These are phyloP conservation scores for Eucalyptus shirleyi DNA, from an alignment of 345 rosid species.

Conservation along the genomic window DNA sequence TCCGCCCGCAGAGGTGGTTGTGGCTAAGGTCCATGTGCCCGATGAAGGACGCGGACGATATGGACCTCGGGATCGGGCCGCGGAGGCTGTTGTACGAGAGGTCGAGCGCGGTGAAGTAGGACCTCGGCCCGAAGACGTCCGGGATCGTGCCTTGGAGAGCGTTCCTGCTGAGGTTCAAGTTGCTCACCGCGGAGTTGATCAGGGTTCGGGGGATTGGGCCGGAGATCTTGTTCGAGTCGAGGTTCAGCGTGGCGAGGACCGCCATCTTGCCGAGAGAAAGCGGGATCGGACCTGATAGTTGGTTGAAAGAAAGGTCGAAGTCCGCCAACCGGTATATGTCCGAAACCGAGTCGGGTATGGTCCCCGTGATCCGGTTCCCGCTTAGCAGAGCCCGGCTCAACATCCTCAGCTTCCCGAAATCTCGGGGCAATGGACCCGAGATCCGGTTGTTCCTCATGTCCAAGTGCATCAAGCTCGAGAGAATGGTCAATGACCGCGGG, in stretches of 20 bases:
- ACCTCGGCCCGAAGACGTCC: constrained; percentile 60
- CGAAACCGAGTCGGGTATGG: constrained; percentile 48
- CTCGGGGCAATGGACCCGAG: constrained; percentile 41
- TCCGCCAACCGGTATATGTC: constrained; percentile 74
- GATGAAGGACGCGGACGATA: constrained; percentile 45
- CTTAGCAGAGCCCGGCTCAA: constrained; percentile 66
- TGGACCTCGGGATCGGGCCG: constrained; percentile 53
- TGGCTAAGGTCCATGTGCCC: constrained; percentile 89
- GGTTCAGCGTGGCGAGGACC: constrained; percentile 69
- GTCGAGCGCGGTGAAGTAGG: constrained; percentile 66
- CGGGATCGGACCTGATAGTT: constrained; percentile 51
- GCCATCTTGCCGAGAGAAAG: constrained; percentile 65
- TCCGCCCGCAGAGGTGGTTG: constrained; percentile 74
- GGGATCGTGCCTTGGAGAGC: constrained; percentile 41
- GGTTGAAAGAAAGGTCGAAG: constrained; percentile 64
- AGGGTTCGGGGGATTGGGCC: constrained; percentile 46
- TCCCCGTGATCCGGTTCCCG: constrained; percentile 43
- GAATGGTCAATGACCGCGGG: constrained; percentile 43
- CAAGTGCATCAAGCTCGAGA: constrained; percentile 72
- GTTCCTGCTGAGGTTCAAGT: constrained; percentile 61
- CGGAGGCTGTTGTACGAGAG: constrained; percentile 46
- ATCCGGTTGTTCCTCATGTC: constrained; percentile 63
- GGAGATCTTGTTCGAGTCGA: constrained; percentile 52
- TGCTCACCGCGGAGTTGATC: constrained; percentile 43
- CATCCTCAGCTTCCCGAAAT: constrained; percentile 54